These are phyloP conservation scores for Bassia scoparia DNA, from an alignment of 148 eudicot species.

Conservation along the genomic window DNA sequence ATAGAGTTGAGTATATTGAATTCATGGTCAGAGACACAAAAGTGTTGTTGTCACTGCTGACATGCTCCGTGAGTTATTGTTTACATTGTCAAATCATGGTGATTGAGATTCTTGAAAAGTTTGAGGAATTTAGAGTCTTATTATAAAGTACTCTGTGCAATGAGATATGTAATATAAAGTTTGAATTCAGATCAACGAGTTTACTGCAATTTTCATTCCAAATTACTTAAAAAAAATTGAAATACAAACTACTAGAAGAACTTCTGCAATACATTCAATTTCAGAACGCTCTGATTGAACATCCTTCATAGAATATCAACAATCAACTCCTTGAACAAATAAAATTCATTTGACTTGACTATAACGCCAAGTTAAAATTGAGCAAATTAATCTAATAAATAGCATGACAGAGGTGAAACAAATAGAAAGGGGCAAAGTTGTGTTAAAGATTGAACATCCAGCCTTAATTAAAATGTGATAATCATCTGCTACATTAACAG, in stretches of 20 bases:
- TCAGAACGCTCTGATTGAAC: background rate
- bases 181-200: background rate
- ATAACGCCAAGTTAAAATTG: background rate
- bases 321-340: no score
- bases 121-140: no score
- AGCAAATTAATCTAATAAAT: background rate
- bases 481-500: background rate
- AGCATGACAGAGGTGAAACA: background rate
- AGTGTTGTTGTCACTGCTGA: no score
- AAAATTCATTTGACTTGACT: no score
- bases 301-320: no score
- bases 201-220: background rate
- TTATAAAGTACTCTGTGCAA: no score
- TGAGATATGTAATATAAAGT: no score
- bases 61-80: no score
- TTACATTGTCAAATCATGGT: no score
- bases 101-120: no score
- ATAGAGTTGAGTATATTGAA: no score
- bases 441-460: background rate
- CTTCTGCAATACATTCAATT: background rate
- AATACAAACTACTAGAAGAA: background rate
- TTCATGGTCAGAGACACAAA: no score
- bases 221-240: background rate
- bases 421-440: background rate
- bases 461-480: constrained; percentile 4